Base-by-base conservation (phyloP, 495 filamentous ascomycete genomes). In the Jackrogersella minutella region DNA sequence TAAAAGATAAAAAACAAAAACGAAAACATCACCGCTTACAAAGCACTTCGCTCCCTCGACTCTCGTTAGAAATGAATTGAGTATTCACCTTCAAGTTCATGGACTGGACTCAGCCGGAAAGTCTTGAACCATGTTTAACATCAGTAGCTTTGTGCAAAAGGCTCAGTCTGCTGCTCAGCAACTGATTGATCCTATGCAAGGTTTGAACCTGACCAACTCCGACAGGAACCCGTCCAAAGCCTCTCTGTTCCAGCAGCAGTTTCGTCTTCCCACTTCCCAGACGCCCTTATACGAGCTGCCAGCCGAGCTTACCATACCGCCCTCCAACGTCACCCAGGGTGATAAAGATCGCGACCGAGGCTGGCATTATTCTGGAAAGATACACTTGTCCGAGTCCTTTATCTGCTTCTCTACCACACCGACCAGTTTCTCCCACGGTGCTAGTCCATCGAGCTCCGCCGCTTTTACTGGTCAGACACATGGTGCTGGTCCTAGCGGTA, bases 381-480 rank as follows among this genome's bases (percentile, higher is more conserved):
- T 99, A 16, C 93, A 98, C 71, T 83, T 99, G 64, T 97, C 93
- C 74, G 94, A 99, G 74, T 86, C 89, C 69, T 99, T 90, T 74
- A 86, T 99, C 47, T 97, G 92, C 82, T 98, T 99, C 80, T 96
- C 93, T 0, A 97, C 93, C 13, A 93, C 94, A 52, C 88, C 91
- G 1, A 91, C 92, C 2, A 95, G 91, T 78, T 97, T 97, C 74
- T 76, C 90, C 53, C 91, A 85, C 49, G 88, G 89, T 1, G 89
- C 93, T 0, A 96, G 86, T 71, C 82, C 85, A 3, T 87, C 85
- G 65, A 86, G 89, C 2, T 93, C 92, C 0, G 91, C 86, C 22
- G 81, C 85, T 24, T 96, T 92, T 78, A 93, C 91, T 11, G 93
- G 93, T 7, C 91, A 94, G 63, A 96, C 93, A 11, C 90, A 95